phyloP scores from a whole-genome alignment of 2,329 filamentous ascomycete species.

The Periconia macrospinosa region DNA sequence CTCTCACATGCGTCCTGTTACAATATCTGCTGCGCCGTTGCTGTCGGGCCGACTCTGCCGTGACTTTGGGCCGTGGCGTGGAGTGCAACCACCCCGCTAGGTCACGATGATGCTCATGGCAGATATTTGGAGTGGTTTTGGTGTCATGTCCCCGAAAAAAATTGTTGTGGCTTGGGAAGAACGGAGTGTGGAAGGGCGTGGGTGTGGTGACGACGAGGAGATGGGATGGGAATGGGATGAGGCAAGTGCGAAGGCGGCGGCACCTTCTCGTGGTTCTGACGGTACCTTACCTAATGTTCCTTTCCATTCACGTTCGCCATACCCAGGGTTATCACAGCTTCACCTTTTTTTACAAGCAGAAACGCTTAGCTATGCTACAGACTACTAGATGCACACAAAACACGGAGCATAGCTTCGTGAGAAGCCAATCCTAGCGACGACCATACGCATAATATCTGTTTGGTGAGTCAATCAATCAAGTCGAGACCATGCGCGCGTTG shows the following conservation, averaged over 20 bases:
- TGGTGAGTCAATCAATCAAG: slow-evolving; percentile 12
- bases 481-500: neutral
- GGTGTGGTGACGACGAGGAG: neutral
- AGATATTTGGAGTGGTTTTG: neutral
- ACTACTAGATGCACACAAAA: too few relatives aligned
- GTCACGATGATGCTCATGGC: neutral
- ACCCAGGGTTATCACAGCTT: neutral
- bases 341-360: too few relatives aligned
- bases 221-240: neutral
- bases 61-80: neutral
- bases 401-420: too few relatives aligned
- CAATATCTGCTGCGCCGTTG: neutral
- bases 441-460: slow-evolving; percentile 37
- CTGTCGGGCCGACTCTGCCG: neutral
- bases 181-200: neutral
- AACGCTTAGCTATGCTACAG: too few relatives aligned
- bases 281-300: too few relatives aligned
- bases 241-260: neutral
- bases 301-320: neutral
- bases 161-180: neutral
- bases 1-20: neutral
- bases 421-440: slow-evolving; percentile 16
- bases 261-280: neutral
- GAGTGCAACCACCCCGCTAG: neutral
- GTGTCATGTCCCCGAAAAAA: neutral